phyloP scores from a whole-genome alignment of 768 basidiomycete species.

The Mycena galericulata region DNA sequence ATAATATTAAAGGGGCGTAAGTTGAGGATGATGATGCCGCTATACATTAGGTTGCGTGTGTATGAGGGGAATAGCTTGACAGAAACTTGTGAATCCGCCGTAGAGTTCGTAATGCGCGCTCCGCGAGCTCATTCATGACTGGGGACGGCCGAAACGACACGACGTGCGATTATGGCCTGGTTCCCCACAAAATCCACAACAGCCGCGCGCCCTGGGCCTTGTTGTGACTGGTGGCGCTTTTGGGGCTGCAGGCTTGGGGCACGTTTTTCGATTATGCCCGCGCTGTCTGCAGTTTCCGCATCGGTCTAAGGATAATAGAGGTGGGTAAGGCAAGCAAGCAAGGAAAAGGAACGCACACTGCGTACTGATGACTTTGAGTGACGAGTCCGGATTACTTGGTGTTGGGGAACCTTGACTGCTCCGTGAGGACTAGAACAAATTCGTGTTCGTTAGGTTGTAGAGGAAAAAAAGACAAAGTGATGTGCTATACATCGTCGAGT shows the following conservation, averaged over 20 bases:
- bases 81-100: background rate
- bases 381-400: constrained; percentile 17
- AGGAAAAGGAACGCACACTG: constrained; percentile 31
- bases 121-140: constrained; percentile 14
- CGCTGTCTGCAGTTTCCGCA: constrained; percentile 36
- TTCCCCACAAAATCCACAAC: constrained; percentile 32
- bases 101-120: background rate
- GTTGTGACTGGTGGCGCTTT: constrained; percentile 22
- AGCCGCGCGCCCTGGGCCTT: constrained; percentile 29
- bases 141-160: constrained; percentile 15
- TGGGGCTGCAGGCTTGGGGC: constrained; percentile 27
- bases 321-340: constrained; percentile 14
- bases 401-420: constrained; percentile 25
- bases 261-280: constrained; percentile 36
- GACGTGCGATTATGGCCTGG: constrained; percentile 34
- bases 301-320: constrained; percentile 17
- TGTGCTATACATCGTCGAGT: constrained; percentile 12
- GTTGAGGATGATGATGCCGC: background rate
- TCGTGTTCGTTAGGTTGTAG: background rate
- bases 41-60: background rate
- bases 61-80: background rate
- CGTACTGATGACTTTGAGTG: constrained; percentile 34
- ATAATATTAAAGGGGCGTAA: background rate
- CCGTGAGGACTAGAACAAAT: background rate
- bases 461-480: background rate